Conservation (phyloP, 495 filamentous ascomycete genomes). For the Poronia punctata region DNA sequence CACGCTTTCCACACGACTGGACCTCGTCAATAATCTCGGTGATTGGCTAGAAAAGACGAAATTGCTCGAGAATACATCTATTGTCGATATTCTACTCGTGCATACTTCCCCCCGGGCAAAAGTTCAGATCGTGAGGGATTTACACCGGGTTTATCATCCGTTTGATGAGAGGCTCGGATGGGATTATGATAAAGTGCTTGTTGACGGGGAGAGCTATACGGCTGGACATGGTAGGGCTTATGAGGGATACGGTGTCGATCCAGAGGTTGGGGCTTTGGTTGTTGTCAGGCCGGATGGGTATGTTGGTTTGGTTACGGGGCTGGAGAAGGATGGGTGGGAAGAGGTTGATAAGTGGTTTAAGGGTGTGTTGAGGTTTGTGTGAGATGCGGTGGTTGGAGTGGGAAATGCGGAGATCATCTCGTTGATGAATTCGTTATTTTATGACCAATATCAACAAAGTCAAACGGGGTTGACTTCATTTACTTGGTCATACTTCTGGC, state of each 20-base stretch:
- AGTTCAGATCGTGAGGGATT: conserved; percentile 45
- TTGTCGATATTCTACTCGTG: conserved; percentile 54
- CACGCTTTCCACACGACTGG: conserved; percentile 18
- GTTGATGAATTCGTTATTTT: no score
- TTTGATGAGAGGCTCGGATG: conserved; percentile 51
- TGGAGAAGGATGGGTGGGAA: conserved; percentile 39
- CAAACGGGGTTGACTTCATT: no score
- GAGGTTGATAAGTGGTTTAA: conserved; percentile 17
- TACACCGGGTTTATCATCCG: conserved; percentile 49
- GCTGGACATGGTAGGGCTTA: conserved; percentile 59
- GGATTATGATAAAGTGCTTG: conserved; percentile 59
- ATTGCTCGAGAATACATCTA: conserved; percentile 27
- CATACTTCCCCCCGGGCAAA: conserved; percentile 43
- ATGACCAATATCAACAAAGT: no score
- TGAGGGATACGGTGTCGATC: conserved; percentile 54
- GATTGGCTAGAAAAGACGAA: conserved; percentile 42
- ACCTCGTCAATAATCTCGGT: conserved; percentile 31
- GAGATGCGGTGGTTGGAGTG: no score
- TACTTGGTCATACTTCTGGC: no score
- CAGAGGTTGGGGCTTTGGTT: conserved; percentile 52
- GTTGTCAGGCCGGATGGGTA: conserved; percentile 55
- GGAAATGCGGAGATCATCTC: no score
- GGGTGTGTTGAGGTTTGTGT: conserved; percentile 8
- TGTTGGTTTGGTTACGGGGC: conserved; percentile 46
- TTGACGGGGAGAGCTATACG: conserved; percentile 54